These are phyloP conservation scores for Excoecaria cochinchinensis DNA, from an alignment of 345 rosid species.

Conservation along the genomic window DNA sequence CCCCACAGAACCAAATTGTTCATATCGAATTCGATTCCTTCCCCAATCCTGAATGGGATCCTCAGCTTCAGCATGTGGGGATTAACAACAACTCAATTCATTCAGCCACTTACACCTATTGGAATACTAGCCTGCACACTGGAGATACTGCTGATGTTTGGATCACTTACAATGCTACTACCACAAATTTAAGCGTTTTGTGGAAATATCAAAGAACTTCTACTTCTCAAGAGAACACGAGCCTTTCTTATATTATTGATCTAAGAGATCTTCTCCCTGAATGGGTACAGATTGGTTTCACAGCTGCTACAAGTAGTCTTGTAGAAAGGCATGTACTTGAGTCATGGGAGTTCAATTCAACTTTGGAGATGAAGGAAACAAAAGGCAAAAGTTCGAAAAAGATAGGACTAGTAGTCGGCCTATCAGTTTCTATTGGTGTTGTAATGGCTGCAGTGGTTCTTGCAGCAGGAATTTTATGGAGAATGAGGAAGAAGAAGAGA, in stretches of 20 bases:
- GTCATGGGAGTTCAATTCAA: neutral
- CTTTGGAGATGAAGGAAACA: no score
- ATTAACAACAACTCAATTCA: slow-evolving; percentile 28
- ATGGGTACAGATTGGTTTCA: no score
- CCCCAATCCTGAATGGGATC: slow-evolving; percentile 31
- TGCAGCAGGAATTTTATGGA: no score
- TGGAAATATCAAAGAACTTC: neutral
- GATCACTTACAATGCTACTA: neutral
- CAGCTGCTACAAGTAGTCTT: no score
- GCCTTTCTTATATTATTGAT: neutral
- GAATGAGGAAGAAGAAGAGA: no score
- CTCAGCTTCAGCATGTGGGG: slow-evolving; percentile 24
- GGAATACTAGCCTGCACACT: slow-evolving; percentile 25
- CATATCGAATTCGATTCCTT: slow-evolving; percentile 27
- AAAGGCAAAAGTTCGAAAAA: no score
- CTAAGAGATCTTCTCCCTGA: neutral
- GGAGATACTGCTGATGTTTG: neutral
- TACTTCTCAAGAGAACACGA: neutral
- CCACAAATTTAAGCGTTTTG: neutral
- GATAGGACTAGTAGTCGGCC: no score
- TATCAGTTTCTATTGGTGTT: no score
- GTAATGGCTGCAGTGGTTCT: no score
- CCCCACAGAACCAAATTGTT: slow-evolving; percentile 18
- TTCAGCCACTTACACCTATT: slow-evolving; percentile 20
- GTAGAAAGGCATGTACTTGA: neutral